phyloP scores from a whole-genome alignment of 768 basidiomycete genomes.

The Coprinopsis cinerea region DNA sequence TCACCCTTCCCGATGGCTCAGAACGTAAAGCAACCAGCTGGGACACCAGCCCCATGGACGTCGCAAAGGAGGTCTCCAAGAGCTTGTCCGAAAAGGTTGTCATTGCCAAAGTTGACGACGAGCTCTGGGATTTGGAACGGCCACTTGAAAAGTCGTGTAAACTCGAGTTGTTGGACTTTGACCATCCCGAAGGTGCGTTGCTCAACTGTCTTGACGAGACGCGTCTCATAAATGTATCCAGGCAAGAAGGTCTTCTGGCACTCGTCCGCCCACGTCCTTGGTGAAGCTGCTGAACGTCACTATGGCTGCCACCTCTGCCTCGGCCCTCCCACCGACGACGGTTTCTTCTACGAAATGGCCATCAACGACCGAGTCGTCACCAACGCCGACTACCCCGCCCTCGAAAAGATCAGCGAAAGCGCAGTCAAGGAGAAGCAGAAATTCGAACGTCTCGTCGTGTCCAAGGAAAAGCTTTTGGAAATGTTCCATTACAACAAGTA shows the following conservation, averaged over 20 bases:
- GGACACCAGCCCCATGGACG: conserved; percentile 90
- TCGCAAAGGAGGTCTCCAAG: conserved; percentile 85
- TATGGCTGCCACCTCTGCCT: conserved; percentile 97
- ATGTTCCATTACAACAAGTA: conserved; percentile 99
- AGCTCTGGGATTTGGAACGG: conserved; percentile 91
- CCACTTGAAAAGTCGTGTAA: conserved; percentile 84
- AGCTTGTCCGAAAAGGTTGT: conserved; percentile 84
- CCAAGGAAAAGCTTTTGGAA: conserved; percentile 91
- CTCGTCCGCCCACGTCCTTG: conserved; percentile 96
- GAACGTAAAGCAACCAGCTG: conserved; percentile 81
- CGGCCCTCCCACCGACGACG: conserved; percentile 95
- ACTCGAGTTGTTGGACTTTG: conserved; percentile 87
- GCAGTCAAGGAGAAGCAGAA: conserved; percentile 96
- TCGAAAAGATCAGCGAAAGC: conserved; percentile 83
- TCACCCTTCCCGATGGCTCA: conserved; percentile 86
- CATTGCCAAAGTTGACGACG: conserved; percentile 88
- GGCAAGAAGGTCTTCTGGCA: conserved; percentile 99
- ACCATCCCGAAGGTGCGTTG: conserved; percentile 72
- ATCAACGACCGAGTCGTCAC: conserved; percentile 80
- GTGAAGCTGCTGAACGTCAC: conserved; percentile 92
- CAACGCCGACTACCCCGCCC: conserved; percentile 75
- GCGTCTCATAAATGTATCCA: conserved; percentile 19
- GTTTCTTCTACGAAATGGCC: conserved; percentile 99
- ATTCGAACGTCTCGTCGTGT: conserved; percentile 89
- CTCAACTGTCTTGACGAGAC: neutral